Conservation (phyloP, 2,329 filamentous ascomycete genomes). For the Talaromyces atroroseus region DNA sequence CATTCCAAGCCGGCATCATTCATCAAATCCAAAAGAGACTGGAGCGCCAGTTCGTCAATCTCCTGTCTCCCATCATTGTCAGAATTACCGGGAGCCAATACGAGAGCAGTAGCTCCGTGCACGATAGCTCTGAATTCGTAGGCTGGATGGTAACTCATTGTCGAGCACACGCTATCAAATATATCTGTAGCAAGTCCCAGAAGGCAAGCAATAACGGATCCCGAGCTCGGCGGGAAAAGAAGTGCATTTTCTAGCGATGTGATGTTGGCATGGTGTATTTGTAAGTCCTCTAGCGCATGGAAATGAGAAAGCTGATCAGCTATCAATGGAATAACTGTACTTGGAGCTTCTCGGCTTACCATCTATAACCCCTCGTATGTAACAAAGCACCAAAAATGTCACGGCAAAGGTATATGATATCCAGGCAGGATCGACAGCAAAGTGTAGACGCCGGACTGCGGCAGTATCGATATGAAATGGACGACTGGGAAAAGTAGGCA, state of each 20-base stretch:
- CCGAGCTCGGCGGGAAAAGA: background rate
- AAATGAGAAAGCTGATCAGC: background rate
- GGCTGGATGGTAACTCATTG: constrained; percentile 13
- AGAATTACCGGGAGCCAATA: constrained; percentile 1
- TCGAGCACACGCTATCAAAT: constrained; percentile 15
- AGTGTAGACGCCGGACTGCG: constrained; percentile 14
- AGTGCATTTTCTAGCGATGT: background rate
- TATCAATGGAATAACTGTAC: no score
- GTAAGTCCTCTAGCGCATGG: background rate
- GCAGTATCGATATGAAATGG: constrained; percentile 12
- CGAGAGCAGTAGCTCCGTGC: constrained; percentile 14
- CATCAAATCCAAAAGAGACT: constrained; percentile 15
- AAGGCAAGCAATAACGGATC: constrained; percentile 13
- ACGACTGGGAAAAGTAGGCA: constrained; percentile 13
- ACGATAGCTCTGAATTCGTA: constrained; percentile 16
- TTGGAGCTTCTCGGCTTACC: constrained; percentile 6
- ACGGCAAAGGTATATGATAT: constrained; percentile 17
- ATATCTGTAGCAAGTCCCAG: constrained; percentile 14
- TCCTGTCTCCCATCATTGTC: background rate
- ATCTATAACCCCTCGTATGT: constrained; percentile 15
- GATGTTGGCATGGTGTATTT: background rate
- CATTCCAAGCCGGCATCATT: constrained; percentile 17
- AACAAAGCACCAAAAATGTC: constrained; percentile 15
- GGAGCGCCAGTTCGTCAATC: constrained; percentile 14
- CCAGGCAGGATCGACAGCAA: constrained; percentile 17